phyloP scores from a whole-genome alignment of 106 monocot species.

The Dendrobium nobile region DNA sequence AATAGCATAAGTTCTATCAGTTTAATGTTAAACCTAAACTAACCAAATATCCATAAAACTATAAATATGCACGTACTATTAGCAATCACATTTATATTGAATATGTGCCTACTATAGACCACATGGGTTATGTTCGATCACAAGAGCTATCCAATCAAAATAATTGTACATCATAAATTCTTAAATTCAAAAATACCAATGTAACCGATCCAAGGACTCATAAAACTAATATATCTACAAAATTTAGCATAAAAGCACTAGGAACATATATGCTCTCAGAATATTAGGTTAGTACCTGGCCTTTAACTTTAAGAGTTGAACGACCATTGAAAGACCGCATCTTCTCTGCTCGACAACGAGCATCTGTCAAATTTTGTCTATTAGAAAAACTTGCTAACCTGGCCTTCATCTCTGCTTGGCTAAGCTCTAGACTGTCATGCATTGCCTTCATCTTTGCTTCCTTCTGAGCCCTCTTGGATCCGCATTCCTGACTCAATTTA shows the following conservation, averaged over 20 bases:
- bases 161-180: background rate
- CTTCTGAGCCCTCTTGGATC: conserved; percentile 51
- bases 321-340: conserved; percentile 28
- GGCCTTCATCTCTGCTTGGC: conserved; percentile 60
- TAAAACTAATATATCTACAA: background rate
- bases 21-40: background rate
- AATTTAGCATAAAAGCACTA: background rate
- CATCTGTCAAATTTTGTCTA: conserved; percentile 16
- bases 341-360: conserved; percentile 27
- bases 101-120: background rate
- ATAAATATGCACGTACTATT: background rate
- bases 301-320: conserved; percentile 24
- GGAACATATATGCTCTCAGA: background rate
- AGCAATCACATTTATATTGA: background rate
- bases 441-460: conserved; percentile 77
- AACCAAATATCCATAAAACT: background rate
- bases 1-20: background rate
- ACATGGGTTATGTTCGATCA: background rate
- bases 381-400: conserved; percentile 34
- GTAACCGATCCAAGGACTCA: background rate
- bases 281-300: conserved; percentile 29
- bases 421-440: conserved; percentile 71
- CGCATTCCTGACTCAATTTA: conserved; percentile 67
- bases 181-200: background rate
- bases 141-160: background rate